phyloP scores from a whole-genome alignment of 495 filamentous ascomycete species.

The Penicillium malachiteum region DNA sequence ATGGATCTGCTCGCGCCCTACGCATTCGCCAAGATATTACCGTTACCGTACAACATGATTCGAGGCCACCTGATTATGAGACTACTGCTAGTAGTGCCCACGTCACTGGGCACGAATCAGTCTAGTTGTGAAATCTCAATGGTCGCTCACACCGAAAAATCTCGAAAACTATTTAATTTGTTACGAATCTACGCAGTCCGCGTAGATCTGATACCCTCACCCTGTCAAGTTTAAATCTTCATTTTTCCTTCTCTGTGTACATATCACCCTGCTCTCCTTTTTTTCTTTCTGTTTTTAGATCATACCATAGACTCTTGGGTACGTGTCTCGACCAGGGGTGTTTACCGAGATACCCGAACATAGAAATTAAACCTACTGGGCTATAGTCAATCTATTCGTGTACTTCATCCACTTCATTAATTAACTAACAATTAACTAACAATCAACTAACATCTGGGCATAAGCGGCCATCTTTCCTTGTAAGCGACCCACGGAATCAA shows the following conservation, averaged over 20 bases:
- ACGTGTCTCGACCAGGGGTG: not conserved
- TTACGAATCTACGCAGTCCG: conserved; percentile 22
- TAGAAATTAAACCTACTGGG: too few relatives aligned
- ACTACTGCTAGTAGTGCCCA: conserved; percentile 9
- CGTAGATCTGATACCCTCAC: conserved; percentile 22
- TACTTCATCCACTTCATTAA: not conserved
- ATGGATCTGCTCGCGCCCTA: conserved; percentile 43
- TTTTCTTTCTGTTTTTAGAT: not conserved
- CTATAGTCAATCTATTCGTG: not conserved
- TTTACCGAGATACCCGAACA: not conserved
- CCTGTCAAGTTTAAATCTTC: not conserved
- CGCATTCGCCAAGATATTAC: conserved; percentile 49
- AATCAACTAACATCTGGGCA: not conserved
- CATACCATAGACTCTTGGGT: not conserved
- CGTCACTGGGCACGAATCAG: conserved; percentile 11
- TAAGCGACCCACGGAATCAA: conserved; percentile 1
- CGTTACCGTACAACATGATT: conserved; percentile 41
- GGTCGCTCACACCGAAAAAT: not conserved
- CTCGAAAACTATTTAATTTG: not conserved
- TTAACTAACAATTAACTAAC: not conserved
- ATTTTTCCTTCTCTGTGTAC: conserved; percentile 9
- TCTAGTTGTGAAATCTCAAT: not conserved
- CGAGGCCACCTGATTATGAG: conserved; percentile 26
- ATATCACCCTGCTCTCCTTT: conserved; percentile 11
- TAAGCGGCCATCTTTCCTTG: not conserved